phyloP scores from a whole-genome alignment of 176 grass and related monocot species.

The Poa pratensis region DNA sequence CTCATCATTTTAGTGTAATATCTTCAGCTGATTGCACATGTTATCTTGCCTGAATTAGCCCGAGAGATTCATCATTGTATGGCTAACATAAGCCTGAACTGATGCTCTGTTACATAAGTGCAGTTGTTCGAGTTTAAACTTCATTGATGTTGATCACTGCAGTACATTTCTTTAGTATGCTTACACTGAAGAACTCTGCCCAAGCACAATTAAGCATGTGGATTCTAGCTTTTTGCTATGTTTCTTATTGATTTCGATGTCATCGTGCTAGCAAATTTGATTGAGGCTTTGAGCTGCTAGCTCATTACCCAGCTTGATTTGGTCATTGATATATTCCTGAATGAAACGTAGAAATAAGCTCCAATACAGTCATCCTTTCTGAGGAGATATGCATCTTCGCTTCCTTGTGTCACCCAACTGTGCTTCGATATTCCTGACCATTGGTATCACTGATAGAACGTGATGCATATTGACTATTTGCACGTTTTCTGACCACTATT shows the following conservation, averaged over 20 bases:
- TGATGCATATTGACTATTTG: background rate
- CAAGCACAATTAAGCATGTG: constrained; percentile 20
- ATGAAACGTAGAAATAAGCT: constrained; percentile 19
- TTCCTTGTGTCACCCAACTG: background rate
- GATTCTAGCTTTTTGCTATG: background rate
- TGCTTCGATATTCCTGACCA: constrained; percentile 14
- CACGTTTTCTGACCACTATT: constrained; percentile 25
- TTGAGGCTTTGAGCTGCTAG: background rate
- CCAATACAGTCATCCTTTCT: background rate
- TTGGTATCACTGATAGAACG: background rate
- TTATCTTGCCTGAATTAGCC: constrained; percentile 16
- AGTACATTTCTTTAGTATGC: constrained; percentile 16
- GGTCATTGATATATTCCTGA: background rate
- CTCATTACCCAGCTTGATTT: background rate
- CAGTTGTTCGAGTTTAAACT: background rate
- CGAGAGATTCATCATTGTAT: constrained; percentile 2
- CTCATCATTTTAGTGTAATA: background rate
- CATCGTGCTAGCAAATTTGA: constrained; percentile 14
- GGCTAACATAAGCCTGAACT: background rate
- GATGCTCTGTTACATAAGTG: background rate
- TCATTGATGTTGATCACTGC: background rate
- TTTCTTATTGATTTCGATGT: background rate
- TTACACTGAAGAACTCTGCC: constrained; percentile 20
- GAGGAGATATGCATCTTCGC: constrained; percentile 17
- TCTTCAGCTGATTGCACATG: background rate